Percentiles rank a stretch among this genome's conserved stretches.
phyloP scores from a whole-genome alignment of 176 grass and related monocot genomes.

The Lolium rigidum region DNA sequence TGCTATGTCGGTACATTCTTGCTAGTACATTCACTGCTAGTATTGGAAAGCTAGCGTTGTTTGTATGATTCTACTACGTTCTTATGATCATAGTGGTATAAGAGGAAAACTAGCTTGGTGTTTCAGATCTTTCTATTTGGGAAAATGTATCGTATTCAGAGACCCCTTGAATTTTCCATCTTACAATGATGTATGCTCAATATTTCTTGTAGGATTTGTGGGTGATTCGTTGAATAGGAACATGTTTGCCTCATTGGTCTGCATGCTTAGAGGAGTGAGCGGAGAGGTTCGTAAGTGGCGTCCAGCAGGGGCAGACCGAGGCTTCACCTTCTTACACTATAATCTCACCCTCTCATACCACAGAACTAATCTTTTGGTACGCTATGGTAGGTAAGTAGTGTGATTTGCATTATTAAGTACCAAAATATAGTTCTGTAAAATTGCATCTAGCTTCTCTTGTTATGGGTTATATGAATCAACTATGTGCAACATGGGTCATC shows the following conservation, averaged over 20 bases:
- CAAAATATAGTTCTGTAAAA: not conserved
- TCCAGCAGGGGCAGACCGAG: slow-evolving; percentile 77
- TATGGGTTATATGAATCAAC: not conserved
- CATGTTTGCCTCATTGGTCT: slow-evolving; percentile 87
- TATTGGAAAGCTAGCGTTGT: not conserved
- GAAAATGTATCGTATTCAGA: not conserved
- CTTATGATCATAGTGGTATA: not conserved
- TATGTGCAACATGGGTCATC: not conserved
- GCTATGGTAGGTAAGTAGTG: slow-evolving; percentile 84
- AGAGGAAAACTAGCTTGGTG: not conserved
- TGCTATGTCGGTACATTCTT: not conserved
- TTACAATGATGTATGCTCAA: not conserved
- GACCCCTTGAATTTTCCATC: not conserved
- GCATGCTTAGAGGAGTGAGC: slow-evolving; percentile 76
- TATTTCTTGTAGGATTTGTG: slow-evolving; percentile 71
- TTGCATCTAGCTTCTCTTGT: not conserved
- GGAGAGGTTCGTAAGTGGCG: slow-evolving; percentile 82
- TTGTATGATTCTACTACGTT: not conserved
- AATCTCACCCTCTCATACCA: slow-evolving; percentile 90
- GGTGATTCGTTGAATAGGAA: slow-evolving; percentile 96
- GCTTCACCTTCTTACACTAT: slow-evolving; percentile 90
- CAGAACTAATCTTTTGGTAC: slow-evolving; percentile 92
- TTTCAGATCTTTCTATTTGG: not conserved
- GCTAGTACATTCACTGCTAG: not conserved
- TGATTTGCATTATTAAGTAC: slow-evolving; percentile 12